Evolutionary conservation across 768 basidiomycete species (phyloP).

Genomic region (Termitomyces sp.): DNA sequence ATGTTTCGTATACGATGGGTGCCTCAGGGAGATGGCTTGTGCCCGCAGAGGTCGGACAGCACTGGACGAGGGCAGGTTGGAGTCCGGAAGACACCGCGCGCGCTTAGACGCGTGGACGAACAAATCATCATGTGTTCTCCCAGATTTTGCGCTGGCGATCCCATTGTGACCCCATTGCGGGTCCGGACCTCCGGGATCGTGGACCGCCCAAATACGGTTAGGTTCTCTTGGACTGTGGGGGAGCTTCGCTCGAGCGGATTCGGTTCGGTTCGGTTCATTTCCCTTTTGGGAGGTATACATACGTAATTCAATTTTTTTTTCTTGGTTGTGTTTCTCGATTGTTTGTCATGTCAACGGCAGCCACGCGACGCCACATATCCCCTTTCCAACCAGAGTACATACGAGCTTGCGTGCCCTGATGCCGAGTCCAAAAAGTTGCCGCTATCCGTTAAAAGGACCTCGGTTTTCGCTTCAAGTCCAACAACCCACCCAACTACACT

Average conservation of each 20-base stretch:
- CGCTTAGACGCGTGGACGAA: neutral
- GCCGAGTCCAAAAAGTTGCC: constrained; percentile 17
- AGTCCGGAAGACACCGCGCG: neutral
- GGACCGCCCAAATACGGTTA: constrained; percentile 4
- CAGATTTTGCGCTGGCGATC: constrained; percentile 6
- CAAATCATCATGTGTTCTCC: constrained; percentile 1
- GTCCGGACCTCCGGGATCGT: constrained; percentile 20
- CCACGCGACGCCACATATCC: constrained; percentile 30
- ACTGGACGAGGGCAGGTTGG: too few relatives aligned
- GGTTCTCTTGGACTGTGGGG: neutral
- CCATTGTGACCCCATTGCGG: constrained; percentile 17
- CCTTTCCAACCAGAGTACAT: constrained; percentile 5
- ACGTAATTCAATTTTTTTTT: constrained; percentile 2
- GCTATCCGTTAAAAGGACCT: constrained; percentile 27
- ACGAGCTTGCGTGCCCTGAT: constrained; percentile 21
- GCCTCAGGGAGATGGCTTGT: neutral
- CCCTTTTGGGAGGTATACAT: constrained; percentile 14
- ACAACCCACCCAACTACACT: constrained; percentile 16
- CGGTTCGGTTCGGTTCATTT: constrained; percentile 12
- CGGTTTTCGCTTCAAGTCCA: constrained; percentile 11
- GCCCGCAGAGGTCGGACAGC: constrained; percentile 9
- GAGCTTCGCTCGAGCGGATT: constrained; percentile 5
- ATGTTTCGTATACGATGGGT: neutral
- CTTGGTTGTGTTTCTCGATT: neutral
- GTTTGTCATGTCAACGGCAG: constrained; percentile 33